Evolutionary conservation across 495 filamentous ascomycete genomes (phyloP), one percentile per base, ranked within the genome.

Genomic region (Amorphotheca resinae): DNA sequence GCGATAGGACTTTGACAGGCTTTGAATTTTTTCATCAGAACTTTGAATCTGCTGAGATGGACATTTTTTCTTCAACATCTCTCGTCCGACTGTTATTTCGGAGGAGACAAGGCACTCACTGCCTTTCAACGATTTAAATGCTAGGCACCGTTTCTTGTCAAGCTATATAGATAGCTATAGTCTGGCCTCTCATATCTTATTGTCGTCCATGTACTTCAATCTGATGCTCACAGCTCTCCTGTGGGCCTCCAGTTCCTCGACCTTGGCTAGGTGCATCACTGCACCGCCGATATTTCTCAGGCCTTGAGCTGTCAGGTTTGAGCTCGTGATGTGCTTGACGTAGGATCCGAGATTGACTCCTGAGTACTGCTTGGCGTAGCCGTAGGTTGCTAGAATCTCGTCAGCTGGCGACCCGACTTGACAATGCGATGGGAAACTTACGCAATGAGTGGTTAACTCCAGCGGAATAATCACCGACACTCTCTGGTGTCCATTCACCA

Each of bases 361-460:
- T 2, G 87, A 95, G 64, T 98, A 98, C 56, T 98, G 91, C 62
- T 88, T 93, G 34, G 91, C 91, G 51, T 93, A 98, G 28, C 91
- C 91, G 56, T 95, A 96, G 15, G 91, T 98, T 48, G 91, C 87
- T 95, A 45, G n/a, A 11, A 22, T 30, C 20, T n/a, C 48, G 38
- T 59, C 15, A 58, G 50, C 20, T 3, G 33, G 9, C 18, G 16
- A 4, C 7, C 21, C 11, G 12, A 38, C 21, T 15, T 38, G 9
- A 21, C 9, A 9, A 9, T 21, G 16, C 9, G 11, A 22, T 6
- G 23, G 23, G 8, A 35, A 44, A 81, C 84, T 74, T 79, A 95
- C 87, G 91, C 50, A 98, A 64, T 28, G 84, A 89, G 64, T 98
- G 91, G 63, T 98, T 98, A 8, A 95, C 88, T 52, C 91, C 91